A percentile compares a stretch with the other conserved stretches of the same genome.
These are phyloP conservation scores for Auxenochlorella protothecoides DNA, from an alignment of 139 green algal species.

Conservation along the genomic window DNA sequence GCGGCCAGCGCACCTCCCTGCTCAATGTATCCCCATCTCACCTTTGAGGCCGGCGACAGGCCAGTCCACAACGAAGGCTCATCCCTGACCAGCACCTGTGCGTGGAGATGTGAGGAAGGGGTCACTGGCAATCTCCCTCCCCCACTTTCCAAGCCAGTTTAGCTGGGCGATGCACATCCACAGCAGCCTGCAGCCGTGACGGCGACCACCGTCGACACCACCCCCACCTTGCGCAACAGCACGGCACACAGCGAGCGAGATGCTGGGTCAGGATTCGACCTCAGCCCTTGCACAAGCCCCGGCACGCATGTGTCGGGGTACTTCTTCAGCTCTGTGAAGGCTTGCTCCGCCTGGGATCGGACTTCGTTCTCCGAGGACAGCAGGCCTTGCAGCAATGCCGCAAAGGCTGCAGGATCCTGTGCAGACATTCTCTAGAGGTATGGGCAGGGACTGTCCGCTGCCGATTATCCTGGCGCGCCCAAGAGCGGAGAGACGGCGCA, in stretches of 20 bases:
- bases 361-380: constrained; percentile 69
- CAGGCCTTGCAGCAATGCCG: constrained; percentile 63
- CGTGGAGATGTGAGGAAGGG: not conserved
- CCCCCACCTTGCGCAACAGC: constrained; percentile 61
- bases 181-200: too few relatives aligned
- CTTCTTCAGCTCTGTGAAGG: constrained; percentile 36
- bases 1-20: too few relatives aligned
- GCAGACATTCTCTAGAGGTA: not conserved
- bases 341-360: constrained; percentile 11
- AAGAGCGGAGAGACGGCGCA: too few relatives aligned
- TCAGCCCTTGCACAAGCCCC: constrained; percentile 39
- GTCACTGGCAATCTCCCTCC: too few relatives aligned
- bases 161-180: too few relatives aligned
- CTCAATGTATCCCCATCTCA: not conserved
- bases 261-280: constrained; percentile 34
- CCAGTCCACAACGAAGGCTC: constrained; percentile 62
- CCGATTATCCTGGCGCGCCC: too few relatives aligned
- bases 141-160: too few relatives aligned
- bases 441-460: not conserved
- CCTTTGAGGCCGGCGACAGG: constrained; percentile 14
- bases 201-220: too few relatives aligned
- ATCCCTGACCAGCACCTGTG: constrained; percentile 59
- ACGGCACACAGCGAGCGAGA: constrained; percentile 59
- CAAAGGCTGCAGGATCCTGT: constrained; percentile 40
- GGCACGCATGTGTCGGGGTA: constrained; percentile 45